Percentiles rank a stretch among this genome's conserved stretches.
Evolutionary conservation across 1,139 yeast genomes (phyloP).

Genomic region (Pichia kudriavzevii): DNA sequence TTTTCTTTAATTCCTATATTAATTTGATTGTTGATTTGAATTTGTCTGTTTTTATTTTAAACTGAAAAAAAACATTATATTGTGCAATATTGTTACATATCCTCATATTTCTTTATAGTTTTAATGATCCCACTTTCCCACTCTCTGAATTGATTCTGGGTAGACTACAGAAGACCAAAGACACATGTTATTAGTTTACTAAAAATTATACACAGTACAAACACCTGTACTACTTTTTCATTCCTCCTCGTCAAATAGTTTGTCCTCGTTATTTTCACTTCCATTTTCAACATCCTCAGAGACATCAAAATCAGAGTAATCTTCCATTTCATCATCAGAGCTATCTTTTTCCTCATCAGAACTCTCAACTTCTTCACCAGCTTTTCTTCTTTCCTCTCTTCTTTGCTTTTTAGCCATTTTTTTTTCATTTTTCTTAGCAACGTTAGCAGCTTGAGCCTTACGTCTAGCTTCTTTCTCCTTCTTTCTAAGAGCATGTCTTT

Average conservation of each 20-base stretch:
- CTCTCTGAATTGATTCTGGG: no score
- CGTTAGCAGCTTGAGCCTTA: conserved; percentile 72
- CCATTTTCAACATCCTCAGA: conserved; percentile 14
- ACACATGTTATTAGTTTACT: no score
- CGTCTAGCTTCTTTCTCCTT: conserved; percentile 65
- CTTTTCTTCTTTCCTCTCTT: conserved; percentile 52
- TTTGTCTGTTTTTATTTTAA: background rate
- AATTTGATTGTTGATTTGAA: background rate
- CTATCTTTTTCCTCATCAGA: conserved; percentile 25
- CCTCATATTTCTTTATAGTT: no score
- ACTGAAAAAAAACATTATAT: background rate
- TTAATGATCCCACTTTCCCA: background rate
- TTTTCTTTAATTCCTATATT: background rate
- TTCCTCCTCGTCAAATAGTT: conserved; percentile 17
- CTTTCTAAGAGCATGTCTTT: conserved; percentile 55
- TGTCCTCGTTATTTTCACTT: conserved; percentile 13
- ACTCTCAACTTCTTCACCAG: conserved; percentile 25
- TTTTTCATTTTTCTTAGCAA: conserved; percentile 65
- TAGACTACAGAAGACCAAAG: no score
- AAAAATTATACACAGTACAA: no score
- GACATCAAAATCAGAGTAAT: conserved; percentile 11
- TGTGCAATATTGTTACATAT: background rate
- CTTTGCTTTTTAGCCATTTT: conserved; percentile 69
- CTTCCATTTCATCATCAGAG: conserved; percentile 18
- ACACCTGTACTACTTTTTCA: no score